These are phyloP conservation scores for Penicillium sp. DNA, from an alignment of 2,329 filamentous ascomycete genomes.

Conservation along the genomic window DNA sequence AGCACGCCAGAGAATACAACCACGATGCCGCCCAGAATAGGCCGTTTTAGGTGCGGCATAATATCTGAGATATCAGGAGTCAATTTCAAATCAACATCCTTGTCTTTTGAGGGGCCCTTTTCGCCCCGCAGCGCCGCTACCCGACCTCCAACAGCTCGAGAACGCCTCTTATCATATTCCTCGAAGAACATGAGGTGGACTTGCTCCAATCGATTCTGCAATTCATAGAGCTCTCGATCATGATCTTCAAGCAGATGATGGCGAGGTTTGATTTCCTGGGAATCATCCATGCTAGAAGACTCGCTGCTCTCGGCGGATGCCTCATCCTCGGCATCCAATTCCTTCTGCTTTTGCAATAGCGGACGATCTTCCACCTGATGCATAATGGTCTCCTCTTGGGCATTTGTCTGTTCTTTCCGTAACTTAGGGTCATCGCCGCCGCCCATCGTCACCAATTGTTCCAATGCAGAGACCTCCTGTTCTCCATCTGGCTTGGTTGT, in stretches of 20 bases:
- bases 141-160: slow-evolving; percentile 42
- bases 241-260: slow-evolving; percentile 83
- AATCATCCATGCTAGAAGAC: slow-evolving; percentile 38
- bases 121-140: slow-evolving; percentile 49
- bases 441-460: slow-evolving; percentile 71
- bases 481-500: slow-evolving; percentile 20
- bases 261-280: slow-evolving; percentile 42
- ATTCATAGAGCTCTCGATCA: slow-evolving; percentile 70
- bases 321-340: slow-evolving; percentile 79
- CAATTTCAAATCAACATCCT: slow-evolving; percentile 49
- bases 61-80: slow-evolving; percentile 82
- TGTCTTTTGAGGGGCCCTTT: slow-evolving; percentile 38
- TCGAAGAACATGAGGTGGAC: slow-evolving; percentile 79
- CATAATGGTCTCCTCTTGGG: slow-evolving; percentile 80
- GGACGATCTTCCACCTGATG: slow-evolving; percentile 86
- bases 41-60: slow-evolving; percentile 73
- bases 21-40: slow-evolving; percentile 66
- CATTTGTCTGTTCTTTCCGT: slow-evolving; percentile 69
- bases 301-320: slow-evolving; percentile 50
- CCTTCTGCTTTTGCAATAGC: slow-evolving; percentile 83
- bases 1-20: slow-evolving; percentile 90
- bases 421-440: slow-evolving; percentile 61
- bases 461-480: slow-evolving; percentile 54
- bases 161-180: slow-evolving; percentile 61
- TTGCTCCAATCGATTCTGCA: slow-evolving; percentile 68